Percentiles rank a stretch among this genome's conserved stretches.
Evolutionary conservation across 2,329 filamentous ascomycete species (phyloP).

Genomic region (Chaetomiaceae sp.): DNA sequence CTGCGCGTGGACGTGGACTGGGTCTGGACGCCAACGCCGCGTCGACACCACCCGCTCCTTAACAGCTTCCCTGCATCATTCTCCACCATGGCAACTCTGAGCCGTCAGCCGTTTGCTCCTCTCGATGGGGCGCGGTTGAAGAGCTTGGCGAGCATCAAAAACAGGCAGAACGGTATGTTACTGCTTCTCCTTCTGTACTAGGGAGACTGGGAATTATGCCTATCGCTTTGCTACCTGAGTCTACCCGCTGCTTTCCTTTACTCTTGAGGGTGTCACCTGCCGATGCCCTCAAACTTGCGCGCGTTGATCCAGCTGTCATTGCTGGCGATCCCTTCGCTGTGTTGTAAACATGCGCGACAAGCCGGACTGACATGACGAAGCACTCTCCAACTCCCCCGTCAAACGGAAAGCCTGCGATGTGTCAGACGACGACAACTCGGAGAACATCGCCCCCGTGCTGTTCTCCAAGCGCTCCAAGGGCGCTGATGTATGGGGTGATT

Average conservation of each 20-base stretch:
- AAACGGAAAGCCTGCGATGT: constrained; percentile 55
- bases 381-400: constrained; percentile 34
- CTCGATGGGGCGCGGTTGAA: constrained; percentile 64
- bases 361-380: constrained; percentile 31
- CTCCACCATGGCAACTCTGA: constrained; percentile 46
- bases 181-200: background rate
- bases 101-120: constrained; percentile 69
- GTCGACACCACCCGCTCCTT: background rate
- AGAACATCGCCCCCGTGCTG: constrained; percentile 55
- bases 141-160: constrained; percentile 67
- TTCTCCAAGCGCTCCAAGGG: constrained; percentile 56
- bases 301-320: background rate
- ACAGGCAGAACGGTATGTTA: constrained; percentile 65
- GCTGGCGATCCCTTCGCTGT: background rate
- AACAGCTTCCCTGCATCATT: constrained; percentile 2
- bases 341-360: background rate
- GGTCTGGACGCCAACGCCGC: constrained; percentile 5
- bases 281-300: background rate
- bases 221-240: too few species aligned
- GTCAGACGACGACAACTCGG: constrained; percentile 46
- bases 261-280: background rate
- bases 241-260: background rate
- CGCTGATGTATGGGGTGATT: constrained; percentile 34
- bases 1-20: constrained; percentile 10
- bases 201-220: too few species aligned